A percentile compares a stretch with the other conserved stretches of the same genome.
phyloP scores from a whole-genome alignment of 2,329 filamentous ascomycete genomes.

The Exserohilum rostratum region DNA sequence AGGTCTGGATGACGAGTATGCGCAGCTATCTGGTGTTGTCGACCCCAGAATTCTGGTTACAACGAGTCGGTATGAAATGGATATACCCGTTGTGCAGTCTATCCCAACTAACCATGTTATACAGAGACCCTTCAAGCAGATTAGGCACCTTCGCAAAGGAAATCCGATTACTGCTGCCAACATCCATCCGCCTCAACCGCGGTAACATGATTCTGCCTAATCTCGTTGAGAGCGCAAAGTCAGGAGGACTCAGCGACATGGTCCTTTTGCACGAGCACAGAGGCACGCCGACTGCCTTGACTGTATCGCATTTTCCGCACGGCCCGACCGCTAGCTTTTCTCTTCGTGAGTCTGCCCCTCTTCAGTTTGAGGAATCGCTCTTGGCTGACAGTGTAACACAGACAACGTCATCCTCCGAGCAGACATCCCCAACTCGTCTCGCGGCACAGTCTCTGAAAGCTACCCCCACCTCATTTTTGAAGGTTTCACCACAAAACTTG shows the following conservation, averaged over 20 bases:
- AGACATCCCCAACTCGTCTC: slow-evolving; percentile 86
- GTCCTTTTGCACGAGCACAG: slow-evolving; percentile 80
- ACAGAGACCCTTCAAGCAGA: slow-evolving; percentile 49
- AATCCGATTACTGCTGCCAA: slow-evolving; percentile 81
- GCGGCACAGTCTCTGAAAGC: slow-evolving; percentile 65
- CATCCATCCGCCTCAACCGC: slow-evolving; percentile 85
- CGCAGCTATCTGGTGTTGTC: slow-evolving; percentile 85
- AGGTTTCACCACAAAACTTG: slow-evolving; percentile 82
- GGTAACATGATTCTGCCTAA: slow-evolving; percentile 89
- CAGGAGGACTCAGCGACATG: slow-evolving; percentile 81
- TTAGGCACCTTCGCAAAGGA: slow-evolving; percentile 93
- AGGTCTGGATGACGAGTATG: slow-evolving; percentile 87
- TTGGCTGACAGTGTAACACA: background rate
- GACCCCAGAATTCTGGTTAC: slow-evolving; percentile 90
- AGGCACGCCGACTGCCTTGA: slow-evolving; percentile 84
- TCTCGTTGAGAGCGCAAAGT: slow-evolving; percentile 79
- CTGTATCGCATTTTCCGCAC: slow-evolving; percentile 84
- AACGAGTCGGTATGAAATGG: slow-evolving; percentile 62
- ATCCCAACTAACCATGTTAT: slow-evolving; percentile 48
- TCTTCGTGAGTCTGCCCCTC: slow-evolving; percentile 54
- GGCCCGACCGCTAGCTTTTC: slow-evolving; percentile 88
- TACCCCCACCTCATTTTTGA: slow-evolving; percentile 90
- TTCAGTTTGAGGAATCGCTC: too few species aligned
- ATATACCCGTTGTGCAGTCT: background rate
- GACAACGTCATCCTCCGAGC: slow-evolving; percentile 90